These are phyloP conservation scores for Blastobotrys ciferrii DNA, from an alignment of 1,139 yeast species.

Conservation along the genomic window DNA sequence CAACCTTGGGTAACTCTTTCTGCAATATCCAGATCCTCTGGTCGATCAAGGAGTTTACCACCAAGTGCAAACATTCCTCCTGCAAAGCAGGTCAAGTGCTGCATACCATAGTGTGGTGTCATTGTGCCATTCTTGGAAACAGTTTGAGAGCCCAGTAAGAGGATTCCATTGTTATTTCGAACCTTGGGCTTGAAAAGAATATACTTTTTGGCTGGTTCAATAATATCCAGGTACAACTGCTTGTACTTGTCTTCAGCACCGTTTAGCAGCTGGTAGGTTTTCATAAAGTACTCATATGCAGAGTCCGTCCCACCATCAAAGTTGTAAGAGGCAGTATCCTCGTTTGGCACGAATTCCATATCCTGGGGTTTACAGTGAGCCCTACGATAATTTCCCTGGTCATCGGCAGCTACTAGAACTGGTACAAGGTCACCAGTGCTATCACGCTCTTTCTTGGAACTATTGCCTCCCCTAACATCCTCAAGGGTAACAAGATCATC, in stretches of 20 bases:
- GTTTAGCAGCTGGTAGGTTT: conserved; percentile 54
- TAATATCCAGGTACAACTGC: conserved; percentile 39
- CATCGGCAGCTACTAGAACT: not conserved
- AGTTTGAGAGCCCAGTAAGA: conserved; percentile 39
- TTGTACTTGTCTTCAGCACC: conserved; percentile 42
- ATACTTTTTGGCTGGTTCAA: conserved; percentile 40
- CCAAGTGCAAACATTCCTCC: conserved; percentile 63
- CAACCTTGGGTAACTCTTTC: conserved; percentile 66
- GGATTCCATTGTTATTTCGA: conserved; percentile 44
- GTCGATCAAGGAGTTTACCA: conserved; percentile 50
- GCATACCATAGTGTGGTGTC: conserved; percentile 33
- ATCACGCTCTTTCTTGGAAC: not conserved
- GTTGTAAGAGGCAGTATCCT: not conserved
- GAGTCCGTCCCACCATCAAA: conserved; percentile 43
- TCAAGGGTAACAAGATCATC: not conserved
- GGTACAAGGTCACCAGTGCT: not conserved
- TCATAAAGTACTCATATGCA: conserved; percentile 64
- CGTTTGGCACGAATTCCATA: not conserved
- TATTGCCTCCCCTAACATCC: not conserved
- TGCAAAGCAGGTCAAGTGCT: conserved; percentile 67
- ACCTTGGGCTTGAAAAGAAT: conserved; percentile 46
- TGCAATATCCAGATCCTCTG: conserved; percentile 57
- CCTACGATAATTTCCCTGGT: not conserved
- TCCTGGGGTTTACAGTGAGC: not conserved
- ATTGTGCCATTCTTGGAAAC: not conserved